Evolutionary conservation across 352 stramenopile genomes (phyloP).

Genomic region (Pythium diclinum): DNA sequence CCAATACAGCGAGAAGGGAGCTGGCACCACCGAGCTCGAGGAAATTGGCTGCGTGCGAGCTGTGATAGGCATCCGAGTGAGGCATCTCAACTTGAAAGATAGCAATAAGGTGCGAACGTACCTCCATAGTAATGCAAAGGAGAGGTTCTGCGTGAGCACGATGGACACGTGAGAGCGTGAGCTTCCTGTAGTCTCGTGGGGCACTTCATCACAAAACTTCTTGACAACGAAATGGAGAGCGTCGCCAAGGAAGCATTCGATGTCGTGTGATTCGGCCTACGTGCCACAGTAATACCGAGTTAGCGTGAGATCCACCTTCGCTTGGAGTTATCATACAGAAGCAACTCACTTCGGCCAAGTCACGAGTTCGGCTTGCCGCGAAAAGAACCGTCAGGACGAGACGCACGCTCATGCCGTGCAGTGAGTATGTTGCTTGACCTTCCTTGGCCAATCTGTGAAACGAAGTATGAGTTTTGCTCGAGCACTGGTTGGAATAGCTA

Average conservation of each 20-base stretch:
- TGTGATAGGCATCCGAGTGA: background rate
- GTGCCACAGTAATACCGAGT: background rate
- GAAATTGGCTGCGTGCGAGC: slow-evolving; percentile 4
- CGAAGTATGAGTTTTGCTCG: background rate
- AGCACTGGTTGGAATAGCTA: background rate
- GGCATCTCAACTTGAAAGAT: too few species aligned
- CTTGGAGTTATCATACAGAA: background rate
- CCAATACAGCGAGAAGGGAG: background rate
- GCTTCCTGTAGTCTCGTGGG: background rate
- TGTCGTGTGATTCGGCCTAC: background rate
- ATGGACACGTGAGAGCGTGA: background rate
- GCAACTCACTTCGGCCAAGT: slow-evolving; percentile 7
- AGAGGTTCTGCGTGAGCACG: slow-evolving; percentile 3
- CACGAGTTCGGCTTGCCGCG: background rate
- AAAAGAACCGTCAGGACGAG: slow-evolving; percentile 5
- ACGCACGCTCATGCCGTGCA: background rate
- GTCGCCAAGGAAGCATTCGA: slow-evolving; percentile 12
- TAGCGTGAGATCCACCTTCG: too few species aligned
- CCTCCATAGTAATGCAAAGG: slow-evolving; percentile 18
- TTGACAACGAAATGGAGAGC: slow-evolving; percentile 10
- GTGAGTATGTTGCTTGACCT: background rate
- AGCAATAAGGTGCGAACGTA: background rate
- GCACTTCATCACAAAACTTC: slow-evolving; percentile 2
- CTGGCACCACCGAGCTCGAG: background rate
- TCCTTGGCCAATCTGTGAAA: background rate